Conservation (phyloP, 1,284 basidiomycete species). For the Quambalaria eucalypti region DNA sequence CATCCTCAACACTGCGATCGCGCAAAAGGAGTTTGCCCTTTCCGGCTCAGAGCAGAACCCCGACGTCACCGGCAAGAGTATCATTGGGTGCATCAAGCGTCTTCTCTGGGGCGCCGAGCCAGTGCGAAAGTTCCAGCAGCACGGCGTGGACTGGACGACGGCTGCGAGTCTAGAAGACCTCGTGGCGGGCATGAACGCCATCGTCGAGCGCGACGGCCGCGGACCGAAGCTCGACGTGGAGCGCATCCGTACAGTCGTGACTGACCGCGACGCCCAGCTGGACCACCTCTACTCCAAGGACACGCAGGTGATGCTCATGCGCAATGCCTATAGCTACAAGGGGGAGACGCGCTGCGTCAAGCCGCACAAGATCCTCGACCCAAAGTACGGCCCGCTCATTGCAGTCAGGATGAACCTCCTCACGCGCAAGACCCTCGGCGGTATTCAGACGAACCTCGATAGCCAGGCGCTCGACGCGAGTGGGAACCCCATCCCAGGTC, state of each 20-base stretch:
- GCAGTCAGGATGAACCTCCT: constrained; percentile 10
- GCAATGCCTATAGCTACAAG: constrained; percentile 10
- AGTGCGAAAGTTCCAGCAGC: constrained; percentile 9
- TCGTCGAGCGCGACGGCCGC: constrained; percentile 3
- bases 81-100: constrained; percentile 1
- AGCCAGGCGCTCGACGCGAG: constrained; percentile 5
- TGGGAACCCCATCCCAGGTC: constrained; percentile 3
- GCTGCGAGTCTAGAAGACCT: constrained; percentile 6
- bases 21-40: constrained; percentile 12
- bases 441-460: constrained; percentile 13
- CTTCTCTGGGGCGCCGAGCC: constrained; percentile 9
- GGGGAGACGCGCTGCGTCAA: constrained; percentile 6
- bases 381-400: constrained; percentile 7
- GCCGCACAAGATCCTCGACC: constrained; percentile 9
- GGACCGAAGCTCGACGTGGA: constrained; percentile 1
- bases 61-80: constrained; percentile 9
- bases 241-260: constrained; percentile 2
- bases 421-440: constrained; percentile 14
- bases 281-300: constrained; percentile 10
- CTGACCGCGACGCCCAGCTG: constrained; percentile 9
- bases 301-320: constrained; percentile 15
- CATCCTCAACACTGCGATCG: constrained; percentile 10
- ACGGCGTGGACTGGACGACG: constrained; percentile 10
- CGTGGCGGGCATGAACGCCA: constrained; percentile 12
- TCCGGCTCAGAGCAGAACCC: constrained; percentile 15